Conservation (phyloP, 192 early-diverging fungal genomes). For the Geranomyces michiganensis region DNA sequence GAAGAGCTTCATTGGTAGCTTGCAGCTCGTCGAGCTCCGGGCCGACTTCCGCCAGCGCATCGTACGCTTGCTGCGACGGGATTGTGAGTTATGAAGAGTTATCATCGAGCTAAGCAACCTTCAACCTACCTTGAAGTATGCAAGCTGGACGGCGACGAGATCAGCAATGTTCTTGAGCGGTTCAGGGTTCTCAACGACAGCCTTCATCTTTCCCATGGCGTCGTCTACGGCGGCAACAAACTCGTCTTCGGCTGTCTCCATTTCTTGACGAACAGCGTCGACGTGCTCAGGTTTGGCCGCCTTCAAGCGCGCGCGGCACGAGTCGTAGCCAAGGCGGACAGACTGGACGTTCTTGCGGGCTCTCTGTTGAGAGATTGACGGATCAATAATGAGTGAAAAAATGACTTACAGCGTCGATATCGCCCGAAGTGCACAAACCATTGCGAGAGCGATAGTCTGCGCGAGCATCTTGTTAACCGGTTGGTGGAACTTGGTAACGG, state of each 20-base stretch:
- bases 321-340: slow-evolving; percentile 83
- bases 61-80: slow-evolving; percentile 36
- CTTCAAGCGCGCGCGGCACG: slow-evolving; percentile 78
- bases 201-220: slow-evolving; percentile 91
- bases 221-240: slow-evolving; percentile 96
- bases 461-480: slow-evolving; percentile 75
- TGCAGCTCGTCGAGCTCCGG: slow-evolving; percentile 96
- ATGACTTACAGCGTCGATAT: too few relatives aligned
- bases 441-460: slow-evolving; percentile 74
- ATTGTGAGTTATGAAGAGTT: background rate
- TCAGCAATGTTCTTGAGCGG: slow-evolving; percentile 81
- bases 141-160: slow-evolving; percentile 83
- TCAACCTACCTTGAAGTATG: slow-evolving; percentile 73
- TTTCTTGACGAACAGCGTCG: slow-evolving; percentile 77
- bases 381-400: too few relatives aligned
- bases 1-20: slow-evolving; percentile 90
- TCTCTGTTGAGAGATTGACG: slow-evolving; percentile 51
- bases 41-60: slow-evolving; percentile 43
- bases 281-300: slow-evolving; percentile 68
- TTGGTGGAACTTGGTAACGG: slow-evolving; percentile 73
- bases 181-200: slow-evolving; percentile 87
- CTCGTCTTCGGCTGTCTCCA: slow-evolving; percentile 91
- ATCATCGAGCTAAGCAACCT: background rate
- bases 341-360: slow-evolving; percentile 83
- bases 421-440: slow-evolving; percentile 38